Evolutionary conservation across 1,139 yeast genomes (phyloP).

Genomic region (Hansenula anomala): DNA sequence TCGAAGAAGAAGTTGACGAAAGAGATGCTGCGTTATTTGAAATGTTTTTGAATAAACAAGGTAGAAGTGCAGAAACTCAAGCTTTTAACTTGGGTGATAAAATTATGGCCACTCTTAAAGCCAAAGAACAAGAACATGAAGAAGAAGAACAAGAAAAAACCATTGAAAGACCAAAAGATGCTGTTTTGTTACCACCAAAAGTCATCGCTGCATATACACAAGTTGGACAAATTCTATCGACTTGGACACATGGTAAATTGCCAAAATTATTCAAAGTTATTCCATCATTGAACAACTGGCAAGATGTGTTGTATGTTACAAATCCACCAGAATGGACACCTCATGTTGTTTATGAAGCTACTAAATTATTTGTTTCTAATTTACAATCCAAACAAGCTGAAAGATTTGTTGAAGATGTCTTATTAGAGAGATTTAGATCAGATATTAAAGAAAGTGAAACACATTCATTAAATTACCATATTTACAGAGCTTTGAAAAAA

Average conservation of each 20-base stretch:
- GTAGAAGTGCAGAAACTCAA: no score
- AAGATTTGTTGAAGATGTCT: conserved; percentile 67
- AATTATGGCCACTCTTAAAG: conserved; percentile 83
- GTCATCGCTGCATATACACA: conserved; percentile 92
- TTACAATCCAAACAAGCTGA: conserved; percentile 86
- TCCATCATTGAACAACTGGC: conserved; percentile 92
- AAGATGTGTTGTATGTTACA: conserved; percentile 88
- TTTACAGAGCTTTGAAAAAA: conserved; percentile 87
- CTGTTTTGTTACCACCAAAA: conserved; percentile 87
- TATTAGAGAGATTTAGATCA: conserved; percentile 79
- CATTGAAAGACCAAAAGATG: conserved; percentile 29
- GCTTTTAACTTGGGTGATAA: conserved; percentile 83
- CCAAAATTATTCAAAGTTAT: conserved; percentile 94
- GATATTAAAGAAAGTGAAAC: conserved; percentile 74
- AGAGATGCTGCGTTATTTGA: conserved; percentile 70
- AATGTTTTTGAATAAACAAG: conserved; percentile 60
- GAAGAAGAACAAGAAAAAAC: conserved; percentile 24
- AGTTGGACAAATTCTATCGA: conserved; percentile 79
- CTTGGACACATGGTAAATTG: conserved; percentile 94
- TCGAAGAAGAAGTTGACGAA: conserved; percentile 44
- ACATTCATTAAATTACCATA: conserved; percentile 73
- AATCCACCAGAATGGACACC: conserved; percentile 94
- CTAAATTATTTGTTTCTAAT: conserved; percentile 88
- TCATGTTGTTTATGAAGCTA: conserved; percentile 93
- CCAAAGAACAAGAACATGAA: conserved; percentile 42